Evolutionary conservation across 306 rosid species (phyloP).

Genomic region (Medicago lupulina): DNA sequence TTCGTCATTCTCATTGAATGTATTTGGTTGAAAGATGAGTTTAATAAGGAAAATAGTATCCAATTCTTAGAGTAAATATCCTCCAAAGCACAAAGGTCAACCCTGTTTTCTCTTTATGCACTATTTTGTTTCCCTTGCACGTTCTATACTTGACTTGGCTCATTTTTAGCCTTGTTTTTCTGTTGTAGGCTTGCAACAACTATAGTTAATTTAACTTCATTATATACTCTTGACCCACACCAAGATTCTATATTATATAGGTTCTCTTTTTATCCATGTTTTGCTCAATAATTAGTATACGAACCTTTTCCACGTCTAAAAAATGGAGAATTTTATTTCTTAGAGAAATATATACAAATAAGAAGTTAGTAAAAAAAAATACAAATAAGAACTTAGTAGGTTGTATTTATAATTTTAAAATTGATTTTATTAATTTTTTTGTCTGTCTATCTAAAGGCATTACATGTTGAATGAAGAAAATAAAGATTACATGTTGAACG

Average conservation of each 20-base stretch:
- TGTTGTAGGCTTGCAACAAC: conserved; percentile 43
- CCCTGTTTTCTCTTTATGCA: conserved; percentile 35
- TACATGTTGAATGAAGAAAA: no score
- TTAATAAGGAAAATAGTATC: conserved; percentile 41
- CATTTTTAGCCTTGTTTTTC: conserved; percentile 32
- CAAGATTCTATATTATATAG: conserved; percentile 55
- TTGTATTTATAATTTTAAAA: no score
- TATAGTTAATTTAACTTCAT: conserved; percentile 54
- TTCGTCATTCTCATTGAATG: conserved; percentile 47
- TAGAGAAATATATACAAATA: no score
- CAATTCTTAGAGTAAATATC: conserved; percentile 40
- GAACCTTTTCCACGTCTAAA: no score
- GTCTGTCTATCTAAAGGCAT: no score
- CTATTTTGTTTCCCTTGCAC: conserved; percentile 47
- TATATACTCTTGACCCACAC: conserved; percentile 53
- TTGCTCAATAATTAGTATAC: conserved; percentile 13
- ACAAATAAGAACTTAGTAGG: no score
- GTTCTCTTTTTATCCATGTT: conserved; percentile 43
- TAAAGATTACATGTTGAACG: no score
- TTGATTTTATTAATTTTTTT: no score
- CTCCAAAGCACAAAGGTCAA: conserved; percentile 68
- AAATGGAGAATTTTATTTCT: no score
- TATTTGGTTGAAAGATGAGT: conserved; percentile 45
- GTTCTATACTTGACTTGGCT: conserved; percentile 48
- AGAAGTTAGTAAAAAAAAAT: no score